Conservation (phyloP, 2,329 filamentous ascomycete genomes). For the Geoglossum cookeanum region DNA sequence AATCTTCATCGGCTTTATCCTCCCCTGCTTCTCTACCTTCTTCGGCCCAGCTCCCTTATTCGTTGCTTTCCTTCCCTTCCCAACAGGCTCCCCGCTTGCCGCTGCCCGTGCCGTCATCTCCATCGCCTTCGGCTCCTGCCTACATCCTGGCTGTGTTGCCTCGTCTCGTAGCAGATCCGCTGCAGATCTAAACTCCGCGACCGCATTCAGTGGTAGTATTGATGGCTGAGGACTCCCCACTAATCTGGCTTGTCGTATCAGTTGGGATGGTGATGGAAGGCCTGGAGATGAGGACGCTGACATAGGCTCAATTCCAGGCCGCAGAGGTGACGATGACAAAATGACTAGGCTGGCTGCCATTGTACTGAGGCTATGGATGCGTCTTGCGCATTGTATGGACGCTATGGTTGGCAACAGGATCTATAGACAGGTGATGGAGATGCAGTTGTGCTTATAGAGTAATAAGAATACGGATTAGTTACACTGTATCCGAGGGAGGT, state of each 20-base stretch:
- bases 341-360: not conserved
- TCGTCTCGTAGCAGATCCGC: conserved; percentile 20
- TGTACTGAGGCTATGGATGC: not conserved
- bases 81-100: conserved; percentile 15
- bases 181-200: conserved; percentile 25
- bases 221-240: conserved; percentile 19
- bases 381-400: not conserved
- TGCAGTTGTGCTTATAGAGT: no score
- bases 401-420: not conserved
- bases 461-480: no score
- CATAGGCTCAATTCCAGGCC: not conserved
- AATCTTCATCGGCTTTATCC: not conserved
- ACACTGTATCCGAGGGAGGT: no score
- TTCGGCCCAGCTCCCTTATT: not conserved
- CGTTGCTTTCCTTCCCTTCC: not conserved
- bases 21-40: not conserved
- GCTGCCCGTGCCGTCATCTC: conserved; percentile 12
- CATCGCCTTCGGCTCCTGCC: not conserved
- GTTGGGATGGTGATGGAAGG: not conserved
- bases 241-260: conserved; percentile 6
- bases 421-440: not conserved
- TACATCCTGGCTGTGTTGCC: not conserved
- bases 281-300: not conserved
- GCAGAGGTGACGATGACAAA: not conserved
- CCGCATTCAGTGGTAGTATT: conserved; percentile 20